These are phyloP conservation scores for Gossypium bickii DNA, from an alignment of 345 rosid genomes.

Conservation along the genomic window DNA sequence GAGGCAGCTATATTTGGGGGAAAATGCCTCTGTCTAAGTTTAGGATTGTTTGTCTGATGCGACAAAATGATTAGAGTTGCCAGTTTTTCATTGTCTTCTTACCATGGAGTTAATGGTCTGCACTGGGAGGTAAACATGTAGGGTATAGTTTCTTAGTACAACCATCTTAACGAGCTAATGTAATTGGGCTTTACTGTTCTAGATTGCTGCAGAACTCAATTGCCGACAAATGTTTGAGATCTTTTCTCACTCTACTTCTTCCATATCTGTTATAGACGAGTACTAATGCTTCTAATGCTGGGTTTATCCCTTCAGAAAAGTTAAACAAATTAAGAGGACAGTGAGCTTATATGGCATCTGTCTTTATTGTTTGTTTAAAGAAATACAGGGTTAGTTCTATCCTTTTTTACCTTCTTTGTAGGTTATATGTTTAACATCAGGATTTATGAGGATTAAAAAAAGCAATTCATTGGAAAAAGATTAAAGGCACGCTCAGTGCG, in stretches of 20 bases:
- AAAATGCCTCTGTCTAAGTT: not conserved
- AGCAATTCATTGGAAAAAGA: not conserved
- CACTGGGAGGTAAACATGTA: not conserved
- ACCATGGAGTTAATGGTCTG: not conserved
- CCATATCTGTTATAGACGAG: not conserved
- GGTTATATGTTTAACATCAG: not conserved
- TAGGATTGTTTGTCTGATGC: not conserved
- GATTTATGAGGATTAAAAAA: not conserved
- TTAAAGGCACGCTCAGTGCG: not conserved
- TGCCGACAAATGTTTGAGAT: not conserved
- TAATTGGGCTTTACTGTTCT: not conserved
- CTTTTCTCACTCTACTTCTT: not conserved
- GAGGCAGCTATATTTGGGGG: not conserved
- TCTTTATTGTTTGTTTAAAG: not conserved
- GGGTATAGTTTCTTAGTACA: not conserved
- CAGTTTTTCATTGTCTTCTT: not conserved
- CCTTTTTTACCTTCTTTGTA: not conserved
- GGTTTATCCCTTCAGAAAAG: not conserved
- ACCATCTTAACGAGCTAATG: not conserved
- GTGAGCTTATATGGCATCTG: too few relatives aligned
- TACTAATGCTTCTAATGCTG: not conserved
- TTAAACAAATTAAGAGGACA: not conserved
- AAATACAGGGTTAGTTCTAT: not conserved
- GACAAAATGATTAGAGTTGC: not conserved
- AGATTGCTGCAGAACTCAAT: not conserved